A percentile compares a stretch with the other conserved stretches of the same genome.
Conservation (phyloP, 257 asterid genomes). For the Rubia yunnanensis region DNA sequence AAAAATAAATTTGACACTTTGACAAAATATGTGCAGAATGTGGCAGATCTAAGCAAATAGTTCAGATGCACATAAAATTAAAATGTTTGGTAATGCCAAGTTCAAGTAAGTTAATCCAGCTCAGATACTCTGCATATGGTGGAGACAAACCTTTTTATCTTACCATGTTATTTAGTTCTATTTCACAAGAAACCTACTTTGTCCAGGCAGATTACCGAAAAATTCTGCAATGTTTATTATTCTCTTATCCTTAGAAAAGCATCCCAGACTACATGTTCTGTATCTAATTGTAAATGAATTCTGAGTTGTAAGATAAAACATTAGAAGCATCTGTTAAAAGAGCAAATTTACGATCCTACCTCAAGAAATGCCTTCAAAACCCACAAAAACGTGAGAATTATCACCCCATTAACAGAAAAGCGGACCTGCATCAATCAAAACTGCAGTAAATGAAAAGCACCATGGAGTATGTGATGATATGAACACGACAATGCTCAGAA, state of each 20-base stretch:
- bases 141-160: not conserved
- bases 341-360: constrained; percentile 30
- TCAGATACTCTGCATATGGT: not conserved
- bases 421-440: constrained; percentile 49
- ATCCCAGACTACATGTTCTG: not conserved
- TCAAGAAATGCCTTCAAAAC: constrained; percentile 77
- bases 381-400: constrained; percentile 83
- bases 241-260: not conserved
- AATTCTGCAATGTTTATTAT: not conserved
- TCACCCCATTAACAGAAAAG: constrained; percentile 79
- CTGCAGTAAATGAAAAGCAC: constrained; percentile 4
- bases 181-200: not conserved
- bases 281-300: not conserved
- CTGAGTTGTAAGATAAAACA: not conserved
- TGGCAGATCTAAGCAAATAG: not conserved
- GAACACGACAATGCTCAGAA: not conserved
- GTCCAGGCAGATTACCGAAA: not conserved
- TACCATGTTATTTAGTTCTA: not conserved
- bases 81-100: not conserved
- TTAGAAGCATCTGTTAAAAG: constrained; percentile 4
- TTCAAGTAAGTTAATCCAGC: not conserved
- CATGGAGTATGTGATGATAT: not conserved
- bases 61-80: no score
- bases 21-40: not conserved
- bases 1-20: not conserved